These are phyloP conservation scores for Fusarium sp. DNA, from an alignment of 2,329 filamentous ascomycete genomes.

Conservation along the genomic window DNA sequence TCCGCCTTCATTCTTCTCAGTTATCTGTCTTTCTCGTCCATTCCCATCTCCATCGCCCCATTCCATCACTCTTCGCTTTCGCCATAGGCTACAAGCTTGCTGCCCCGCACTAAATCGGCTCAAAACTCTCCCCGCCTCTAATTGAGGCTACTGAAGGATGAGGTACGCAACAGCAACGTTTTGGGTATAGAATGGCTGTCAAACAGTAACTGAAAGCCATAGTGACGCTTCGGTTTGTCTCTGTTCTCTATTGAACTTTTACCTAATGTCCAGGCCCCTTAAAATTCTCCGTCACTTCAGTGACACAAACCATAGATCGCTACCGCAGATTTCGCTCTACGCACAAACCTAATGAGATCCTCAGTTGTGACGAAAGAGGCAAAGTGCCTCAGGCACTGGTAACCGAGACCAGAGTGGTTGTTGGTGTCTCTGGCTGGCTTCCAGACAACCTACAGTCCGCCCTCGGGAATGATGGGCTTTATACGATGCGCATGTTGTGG, in stretches of 20 bases:
- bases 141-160: conserved; percentile 16
- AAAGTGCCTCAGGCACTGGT: conserved; percentile 18
- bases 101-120: conserved; percentile 35
- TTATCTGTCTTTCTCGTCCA: conserved; percentile 27
- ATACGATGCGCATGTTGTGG: conserved; percentile 22
- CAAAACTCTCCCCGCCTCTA: conserved; percentile 39
- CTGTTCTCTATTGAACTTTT: conserved; percentile 1
- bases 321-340: conserved; percentile 11
- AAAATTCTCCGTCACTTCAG: conserved; percentile 18
- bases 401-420: conserved; percentile 2
- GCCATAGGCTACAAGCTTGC: conserved; percentile 23
- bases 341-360: conserved; percentile 34
- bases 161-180: conserved; percentile 35
- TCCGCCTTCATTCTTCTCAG: conserved; percentile 41
- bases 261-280: neutral
- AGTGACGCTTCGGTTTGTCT: conserved; percentile 3
- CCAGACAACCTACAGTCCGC: conserved; percentile 13
- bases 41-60: conserved; percentile 33
- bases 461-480: conserved; percentile 32
- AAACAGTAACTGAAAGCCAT: conserved; percentile 15
- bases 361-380: conserved; percentile 35
- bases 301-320: conserved; percentile 9
- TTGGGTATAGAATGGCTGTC: conserved; percentile 37
- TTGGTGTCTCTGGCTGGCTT: conserved; percentile 16
- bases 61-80: conserved; percentile 38